Evolutionary conservation across 805 yeast species (phyloP).

Genomic region (Yarrowia hollandica): DNA sequence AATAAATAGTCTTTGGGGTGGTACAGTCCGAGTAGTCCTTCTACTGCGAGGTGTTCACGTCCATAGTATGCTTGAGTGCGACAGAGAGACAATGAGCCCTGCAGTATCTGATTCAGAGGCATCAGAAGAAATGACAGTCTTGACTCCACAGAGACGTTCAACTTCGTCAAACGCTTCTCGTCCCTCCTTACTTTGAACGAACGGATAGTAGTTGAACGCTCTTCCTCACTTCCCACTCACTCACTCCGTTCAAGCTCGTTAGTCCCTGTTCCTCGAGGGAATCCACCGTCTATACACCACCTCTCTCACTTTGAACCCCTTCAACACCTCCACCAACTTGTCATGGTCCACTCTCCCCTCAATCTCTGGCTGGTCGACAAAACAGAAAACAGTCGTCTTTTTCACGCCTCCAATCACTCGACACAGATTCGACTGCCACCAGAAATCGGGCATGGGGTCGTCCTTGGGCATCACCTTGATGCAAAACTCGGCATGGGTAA

Average conservation of each 20-base stretch:
- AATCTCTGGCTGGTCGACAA: slow-evolving; percentile 55
- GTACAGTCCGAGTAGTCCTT: too few relatives aligned
- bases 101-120: too few relatives aligned
- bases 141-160: too few relatives aligned
- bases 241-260: slow-evolving; percentile 1
- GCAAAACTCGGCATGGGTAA: slow-evolving; percentile 89
- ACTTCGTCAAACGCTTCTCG: too few relatives aligned
- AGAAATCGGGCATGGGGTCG: slow-evolving; percentile 47
- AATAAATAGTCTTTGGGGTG: too few relatives aligned
- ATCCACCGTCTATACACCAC: slow-evolving; percentile 78
- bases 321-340: slow-evolving; percentile 39
- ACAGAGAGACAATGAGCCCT: too few relatives aligned
- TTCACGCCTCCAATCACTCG: slow-evolving; percentile 87
- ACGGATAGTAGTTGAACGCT: too few relatives aligned
- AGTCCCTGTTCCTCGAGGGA: slow-evolving; percentile 81
- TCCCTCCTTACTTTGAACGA: too few relatives aligned
- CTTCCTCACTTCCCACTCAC: neutral
- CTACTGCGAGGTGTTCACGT: too few relatives aligned
- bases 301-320: slow-evolving; percentile 58
- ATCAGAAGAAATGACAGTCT: too few relatives aligned
- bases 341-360: slow-evolving; percentile 35
- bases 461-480: slow-evolving; percentile 50
- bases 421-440: slow-evolving; percentile 66
- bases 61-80: too few relatives aligned
- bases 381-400: slow-evolving; percentile 70